Base-by-base conservation (phyloP, 805 yeast genomes). In the Suhomyces canberraensis region DNA sequence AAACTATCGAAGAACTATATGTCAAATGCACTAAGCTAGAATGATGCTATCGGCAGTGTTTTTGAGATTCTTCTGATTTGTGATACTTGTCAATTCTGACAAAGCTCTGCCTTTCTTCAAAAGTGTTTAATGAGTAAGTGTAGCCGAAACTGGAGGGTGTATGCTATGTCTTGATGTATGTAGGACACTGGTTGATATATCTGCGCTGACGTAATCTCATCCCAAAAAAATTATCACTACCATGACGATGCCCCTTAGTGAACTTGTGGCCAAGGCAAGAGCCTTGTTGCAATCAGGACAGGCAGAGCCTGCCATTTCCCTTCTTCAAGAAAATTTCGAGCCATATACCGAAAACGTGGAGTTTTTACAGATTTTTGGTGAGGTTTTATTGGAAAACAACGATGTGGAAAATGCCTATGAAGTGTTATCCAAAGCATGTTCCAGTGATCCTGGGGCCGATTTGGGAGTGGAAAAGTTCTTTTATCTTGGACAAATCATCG, bases 401-500 rank as follows among this genome's bases (percentile, higher is more conserved):
- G 79, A 84, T 45, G 76, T 90, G 35, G 95, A 87, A 41, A 70
- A 72, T 32, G 96, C 96, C 0, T 85, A 81, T 55, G 73, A 76
- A 4, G 62, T 79, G 11, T 66, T 91, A 35, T 58, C 60, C 7
- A 61, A 61, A 29, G 79, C 89, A 3, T 79, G 90, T 40, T 77
- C 77, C 43, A 44, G 82, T 35, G 97, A 90, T 59, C 79, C 84
- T 2, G 57, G 68, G 2, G 96, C 87, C 1, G 44, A 53, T 2
- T 48, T 60, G 29, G 93, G 91, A 1, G 80, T 79, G 16, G 95
- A 86, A 54, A 90, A 89, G 63, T 90, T 85, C 55, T 72, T 93
- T 37, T 88, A 90, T 61, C 65, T 91, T 44, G 98, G 97, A 2
- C 98, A 91, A 64, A 79, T 91, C 35, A 69, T 82, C 18, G 97